Percentiles rank a stretch among this genome's conserved stretches.
Conservation (phyloP, 2,329 filamentous ascomycete species). For the Neofusicoccum umdonicola region DNA sequence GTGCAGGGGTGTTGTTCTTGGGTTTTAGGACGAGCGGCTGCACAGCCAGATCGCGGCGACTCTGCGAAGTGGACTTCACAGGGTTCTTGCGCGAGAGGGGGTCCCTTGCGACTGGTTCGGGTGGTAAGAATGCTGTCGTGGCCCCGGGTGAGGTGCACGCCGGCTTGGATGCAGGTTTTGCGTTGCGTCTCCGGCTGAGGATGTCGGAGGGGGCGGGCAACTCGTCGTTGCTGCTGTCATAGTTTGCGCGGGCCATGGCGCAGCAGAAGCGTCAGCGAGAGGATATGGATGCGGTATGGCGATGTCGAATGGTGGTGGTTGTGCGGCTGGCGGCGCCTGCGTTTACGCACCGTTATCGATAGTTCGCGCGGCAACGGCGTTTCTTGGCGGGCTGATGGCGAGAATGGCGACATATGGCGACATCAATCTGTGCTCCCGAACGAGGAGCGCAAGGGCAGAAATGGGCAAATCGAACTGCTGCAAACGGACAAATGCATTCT, state of each 20-base stretch:
- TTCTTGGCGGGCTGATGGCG: conserved; percentile 8
- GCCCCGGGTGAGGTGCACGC: neutral
- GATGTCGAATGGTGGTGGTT: neutral
- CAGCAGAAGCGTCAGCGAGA: neutral
- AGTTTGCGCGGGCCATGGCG: conserved; percentile 6
- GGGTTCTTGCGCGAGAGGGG: neutral
- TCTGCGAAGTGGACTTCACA: neutral
- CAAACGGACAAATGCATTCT: neutral
- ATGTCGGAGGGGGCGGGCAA: neutral
- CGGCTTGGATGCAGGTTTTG: neutral
- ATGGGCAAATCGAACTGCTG: conserved; percentile 6
- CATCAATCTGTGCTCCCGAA: conserved; percentile 3
- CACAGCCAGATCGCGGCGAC: neutral
- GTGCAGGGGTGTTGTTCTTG: conserved; percentile 22
- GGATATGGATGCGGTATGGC: neutral
- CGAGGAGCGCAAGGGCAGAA: conserved; percentile 1
- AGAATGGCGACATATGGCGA: conserved; percentile 14
- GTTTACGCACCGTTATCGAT: neutral
- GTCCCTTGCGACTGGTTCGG: no score
- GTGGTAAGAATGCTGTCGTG: no score
- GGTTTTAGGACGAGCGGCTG: conserved; percentile 23
- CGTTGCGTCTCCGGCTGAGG: neutral
- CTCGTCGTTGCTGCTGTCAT: conserved; percentile 15
- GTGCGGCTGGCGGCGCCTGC: neutral
- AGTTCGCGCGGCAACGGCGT: conserved; percentile 12